Percentiles rank a stretch among this genome's conserved stretches.
Conservation (phyloP, 257 asterid species). For the Leonotis leonurus region DNA sequence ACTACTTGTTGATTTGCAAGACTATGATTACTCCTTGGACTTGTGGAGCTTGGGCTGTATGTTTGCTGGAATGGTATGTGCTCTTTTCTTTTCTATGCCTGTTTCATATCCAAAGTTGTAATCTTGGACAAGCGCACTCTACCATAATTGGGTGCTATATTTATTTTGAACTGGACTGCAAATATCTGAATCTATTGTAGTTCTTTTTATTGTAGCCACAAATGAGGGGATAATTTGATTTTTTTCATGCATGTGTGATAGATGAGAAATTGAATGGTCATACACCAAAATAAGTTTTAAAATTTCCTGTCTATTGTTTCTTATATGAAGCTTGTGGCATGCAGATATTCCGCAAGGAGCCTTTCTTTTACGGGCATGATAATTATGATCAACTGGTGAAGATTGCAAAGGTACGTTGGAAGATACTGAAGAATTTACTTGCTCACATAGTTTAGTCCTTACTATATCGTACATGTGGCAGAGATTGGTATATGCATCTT, state of each 20-base stretch:
- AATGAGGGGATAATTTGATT: constrained; percentile 10
- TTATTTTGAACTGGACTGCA: background rate
- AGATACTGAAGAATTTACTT: background rate
- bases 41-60: constrained; percentile 91
- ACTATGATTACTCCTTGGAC: constrained; percentile 91
- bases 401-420: constrained; percentile 67
- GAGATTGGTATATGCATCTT: background rate
- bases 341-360: constrained; percentile 89
- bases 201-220: constrained; percentile 8
- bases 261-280: constrained; percentile 1
- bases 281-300: background rate
- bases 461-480: background rate
- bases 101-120: background rate
- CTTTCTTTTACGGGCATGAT: constrained; percentile 90
- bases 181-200: background rate
- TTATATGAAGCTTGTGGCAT: constrained; percentile 25
- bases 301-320: constrained; percentile 10
- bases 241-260: constrained; percentile 15
- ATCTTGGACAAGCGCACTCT: background rate
- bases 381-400: constrained; percentile 86
- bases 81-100: constrained; percentile 2
- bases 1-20: constrained; percentile 97
- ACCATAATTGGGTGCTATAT: background rate
- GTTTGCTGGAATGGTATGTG: constrained; percentile 89
- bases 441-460: background rate